Percentiles rank a stretch among this genome's conserved stretches.
Conservation (phyloP, 176 grass and related monocot genomes). For the Hsuehochloa calcarea region DNA sequence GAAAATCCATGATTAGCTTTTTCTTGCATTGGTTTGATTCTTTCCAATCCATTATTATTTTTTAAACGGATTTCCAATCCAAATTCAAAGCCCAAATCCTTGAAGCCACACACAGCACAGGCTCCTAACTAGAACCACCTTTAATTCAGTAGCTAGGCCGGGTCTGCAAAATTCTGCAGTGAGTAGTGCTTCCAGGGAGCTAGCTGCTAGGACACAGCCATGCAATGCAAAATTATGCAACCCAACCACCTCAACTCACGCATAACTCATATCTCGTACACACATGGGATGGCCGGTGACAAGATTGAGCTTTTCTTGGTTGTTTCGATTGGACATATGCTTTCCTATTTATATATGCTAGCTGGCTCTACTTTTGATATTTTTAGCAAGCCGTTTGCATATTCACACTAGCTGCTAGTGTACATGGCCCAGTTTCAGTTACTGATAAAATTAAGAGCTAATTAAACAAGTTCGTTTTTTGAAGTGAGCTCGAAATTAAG, state of each 20-base stretch:
- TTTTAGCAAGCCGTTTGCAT: not conserved
- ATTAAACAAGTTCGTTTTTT: not conserved
- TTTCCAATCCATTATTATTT: not conserved
- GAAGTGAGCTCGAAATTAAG: not conserved
- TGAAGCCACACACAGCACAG: slow-evolving; percentile 21
- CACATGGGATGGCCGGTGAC: slow-evolving; percentile 7
- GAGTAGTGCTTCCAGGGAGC: not conserved
- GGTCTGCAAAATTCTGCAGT: not conserved
- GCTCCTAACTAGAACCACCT: slow-evolving; percentile 15
- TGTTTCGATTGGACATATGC: slow-evolving; percentile 13
- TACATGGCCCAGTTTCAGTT: slow-evolving; percentile 1
- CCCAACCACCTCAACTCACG: not conserved
- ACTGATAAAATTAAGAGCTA: not conserved
- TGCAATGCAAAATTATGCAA: not conserved
- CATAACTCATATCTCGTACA: slow-evolving; percentile 8
- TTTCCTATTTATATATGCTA: not conserved
- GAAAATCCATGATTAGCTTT: slow-evolving; percentile 11
- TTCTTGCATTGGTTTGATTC: slow-evolving; percentile 23
- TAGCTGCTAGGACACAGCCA: not conserved
- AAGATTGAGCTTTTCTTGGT: slow-evolving; percentile 35
- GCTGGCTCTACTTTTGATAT: not conserved
- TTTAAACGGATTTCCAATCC: not conserved
- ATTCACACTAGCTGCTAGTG: not conserved
- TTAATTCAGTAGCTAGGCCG: not conserved
- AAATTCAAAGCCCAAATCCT: slow-evolving; percentile 48